Percentiles rank a stretch among this genome's conserved stretches.
These are phyloP conservation scores for Penicillium sp. DNA, from an alignment of 2,329 filamentous ascomycete species.

Conservation along the genomic window DNA sequence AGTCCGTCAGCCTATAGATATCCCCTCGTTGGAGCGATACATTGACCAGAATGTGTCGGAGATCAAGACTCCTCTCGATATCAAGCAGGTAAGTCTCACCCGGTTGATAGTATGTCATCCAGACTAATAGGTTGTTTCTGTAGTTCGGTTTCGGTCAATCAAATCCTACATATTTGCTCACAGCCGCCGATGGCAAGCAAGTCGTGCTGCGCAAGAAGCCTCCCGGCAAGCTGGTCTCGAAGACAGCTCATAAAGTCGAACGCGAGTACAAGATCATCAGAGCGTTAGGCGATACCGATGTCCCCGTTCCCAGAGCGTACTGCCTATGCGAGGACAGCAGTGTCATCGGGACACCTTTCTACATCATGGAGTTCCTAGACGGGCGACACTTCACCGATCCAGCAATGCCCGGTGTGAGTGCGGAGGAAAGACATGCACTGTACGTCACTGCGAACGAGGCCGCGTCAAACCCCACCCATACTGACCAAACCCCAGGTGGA, in stretches of 20 bases:
- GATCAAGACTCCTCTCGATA: slow-evolving; percentile 77
- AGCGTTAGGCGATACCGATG: slow-evolving; percentile 75
- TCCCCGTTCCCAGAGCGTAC: slow-evolving; percentile 81
- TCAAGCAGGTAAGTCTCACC: slow-evolving; percentile 73
- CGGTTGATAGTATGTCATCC: background rate
- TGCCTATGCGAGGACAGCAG: slow-evolving; percentile 80
- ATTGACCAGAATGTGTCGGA: slow-evolving; percentile 76
- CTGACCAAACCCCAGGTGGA: slow-evolving; percentile 61
- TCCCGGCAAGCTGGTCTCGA: slow-evolving; percentile 87
- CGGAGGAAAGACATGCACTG: slow-evolving; percentile 72
- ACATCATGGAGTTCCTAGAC: slow-evolving; percentile 95
- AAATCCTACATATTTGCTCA: slow-evolving; percentile 95
- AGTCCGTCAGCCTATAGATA: slow-evolving; percentile 87
- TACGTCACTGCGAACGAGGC: slow-evolving; percentile 36
- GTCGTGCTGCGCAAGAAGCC: slow-evolving; percentile 98
- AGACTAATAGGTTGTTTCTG: background rate
- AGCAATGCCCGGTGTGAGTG: slow-evolving; percentile 70
- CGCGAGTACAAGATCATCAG: slow-evolving; percentile 90
- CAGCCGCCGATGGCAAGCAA: slow-evolving; percentile 65
- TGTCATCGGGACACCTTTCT: slow-evolving; percentile 88
- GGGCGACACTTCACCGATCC: slow-evolving; percentile 93
- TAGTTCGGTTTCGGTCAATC: slow-evolving; percentile 97
- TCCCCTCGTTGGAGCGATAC: slow-evolving; percentile 76
- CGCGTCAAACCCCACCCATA: background rate
- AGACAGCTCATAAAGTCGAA: slow-evolving; percentile 94